Percentiles rank a stretch among this genome's conserved stretches.
Conservation (phyloP, 106 monocot genomes). For the Apostasia ramifera region DNA sequence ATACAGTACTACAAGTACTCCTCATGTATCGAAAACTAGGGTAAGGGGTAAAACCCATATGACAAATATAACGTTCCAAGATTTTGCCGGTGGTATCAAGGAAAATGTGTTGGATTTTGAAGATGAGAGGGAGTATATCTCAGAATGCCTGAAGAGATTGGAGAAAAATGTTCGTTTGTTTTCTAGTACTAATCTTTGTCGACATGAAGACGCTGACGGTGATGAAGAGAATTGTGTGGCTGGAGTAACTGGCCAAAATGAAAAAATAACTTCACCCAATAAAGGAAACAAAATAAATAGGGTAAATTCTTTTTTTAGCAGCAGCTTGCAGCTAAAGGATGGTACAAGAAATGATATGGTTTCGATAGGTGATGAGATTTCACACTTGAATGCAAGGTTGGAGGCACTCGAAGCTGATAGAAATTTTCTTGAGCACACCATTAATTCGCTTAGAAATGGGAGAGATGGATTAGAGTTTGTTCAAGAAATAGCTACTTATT, state of each 20-base stretch:
- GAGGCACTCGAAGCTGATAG: constrained; percentile 23
- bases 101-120: constrained; percentile 36
- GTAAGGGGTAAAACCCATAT: neutral
- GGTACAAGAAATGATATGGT: constrained; percentile 7
- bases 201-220: neutral
- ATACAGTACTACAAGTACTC: constrained; percentile 6
- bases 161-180: constrained; percentile 38
- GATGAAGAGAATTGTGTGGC: neutral
- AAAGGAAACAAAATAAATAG: neutral
- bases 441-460: constrained; percentile 17
- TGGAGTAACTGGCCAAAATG: neutral
- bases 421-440: constrained; percentile 18
- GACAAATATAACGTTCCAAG: neutral
- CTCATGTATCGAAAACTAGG: neutral
- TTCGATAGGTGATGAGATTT: constrained; percentile 15
- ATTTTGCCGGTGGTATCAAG: constrained; percentile 4
- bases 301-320: neutral
- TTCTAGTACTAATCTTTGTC: constrained; percentile 9
- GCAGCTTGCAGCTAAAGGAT: neutral
- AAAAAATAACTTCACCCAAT: neutral
- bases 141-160: constrained; percentile 37
- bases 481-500: constrained; percentile 21
- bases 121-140: constrained; percentile 58
- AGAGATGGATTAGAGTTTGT: constrained; percentile 17
- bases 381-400: constrained; percentile 17